These are phyloP conservation scores for Durio zibethinus DNA, from an alignment of 345 rosid genomes.

Conservation along the genomic window DNA sequence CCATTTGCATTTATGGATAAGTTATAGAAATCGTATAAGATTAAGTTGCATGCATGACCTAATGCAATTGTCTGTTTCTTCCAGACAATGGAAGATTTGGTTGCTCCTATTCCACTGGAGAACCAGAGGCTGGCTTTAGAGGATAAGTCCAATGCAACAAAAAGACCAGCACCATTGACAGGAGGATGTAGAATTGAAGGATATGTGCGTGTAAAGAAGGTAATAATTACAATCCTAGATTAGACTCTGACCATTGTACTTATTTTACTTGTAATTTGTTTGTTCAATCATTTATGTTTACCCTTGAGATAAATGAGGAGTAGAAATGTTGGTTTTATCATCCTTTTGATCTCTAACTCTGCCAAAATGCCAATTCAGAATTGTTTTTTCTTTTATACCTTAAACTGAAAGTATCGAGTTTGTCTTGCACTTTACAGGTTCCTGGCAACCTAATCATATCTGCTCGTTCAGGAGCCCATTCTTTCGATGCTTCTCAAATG, in stretches of 20 bases:
- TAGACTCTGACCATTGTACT: background rate
- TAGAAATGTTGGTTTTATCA: background rate
- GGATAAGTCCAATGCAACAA: constrained; percentile 45
- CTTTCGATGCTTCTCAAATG: constrained; percentile 85
- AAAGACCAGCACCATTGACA: constrained; percentile 78
- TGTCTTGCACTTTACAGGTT: constrained; percentile 52
- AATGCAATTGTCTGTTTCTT: constrained; percentile 13
- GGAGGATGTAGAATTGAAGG: constrained; percentile 99
- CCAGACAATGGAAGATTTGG: constrained; percentile 72
- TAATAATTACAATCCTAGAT: constrained; percentile 16
- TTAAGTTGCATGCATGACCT: background rate
- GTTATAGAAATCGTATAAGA: background rate
- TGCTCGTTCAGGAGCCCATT: constrained; percentile 91
- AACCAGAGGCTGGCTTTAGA: constrained; percentile 52
- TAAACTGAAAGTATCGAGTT: background rate
- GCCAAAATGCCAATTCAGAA: background rate
- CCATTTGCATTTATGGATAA: background rate
- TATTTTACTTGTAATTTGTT: constrained; percentile 5
- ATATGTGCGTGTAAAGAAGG: constrained; percentile 94
- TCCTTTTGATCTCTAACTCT: background rate
- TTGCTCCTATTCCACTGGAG: constrained; percentile 62
- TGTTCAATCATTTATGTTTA: background rate
- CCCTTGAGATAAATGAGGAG: constrained; percentile 1
- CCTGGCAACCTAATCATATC: constrained; percentile 90
- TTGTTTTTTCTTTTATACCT: background rate